Percentiles rank a stretch among this genome's conserved stretches.
Conservation (phyloP, 371 early-diverging fungal genomes). For the Gilbertella persicaria region DNA sequence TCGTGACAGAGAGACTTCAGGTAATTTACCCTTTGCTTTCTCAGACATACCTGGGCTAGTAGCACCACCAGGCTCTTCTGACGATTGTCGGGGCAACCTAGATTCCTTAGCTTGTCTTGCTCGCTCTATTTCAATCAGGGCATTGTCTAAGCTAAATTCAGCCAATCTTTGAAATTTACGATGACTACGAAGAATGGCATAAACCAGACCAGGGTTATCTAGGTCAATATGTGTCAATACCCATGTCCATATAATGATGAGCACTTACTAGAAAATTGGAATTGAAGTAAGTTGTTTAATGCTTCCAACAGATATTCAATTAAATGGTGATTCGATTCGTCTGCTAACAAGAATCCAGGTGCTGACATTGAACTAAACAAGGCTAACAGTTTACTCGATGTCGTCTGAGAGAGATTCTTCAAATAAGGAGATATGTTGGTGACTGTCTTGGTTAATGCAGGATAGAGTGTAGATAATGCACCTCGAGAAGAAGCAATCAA, state of each 20-base stretch:
- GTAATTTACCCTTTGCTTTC: conserved; percentile 44
- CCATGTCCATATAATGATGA: neutral
- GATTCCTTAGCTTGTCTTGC: conserved; percentile 49
- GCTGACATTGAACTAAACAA: conserved; percentile 76
- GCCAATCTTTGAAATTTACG: conserved; percentile 67
- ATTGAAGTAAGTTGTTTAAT: conserved; percentile 81
- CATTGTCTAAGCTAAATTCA: conserved; percentile 66
- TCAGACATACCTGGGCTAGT: conserved; percentile 28
- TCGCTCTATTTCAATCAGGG: conserved; percentile 60
- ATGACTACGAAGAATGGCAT: conserved; percentile 73
- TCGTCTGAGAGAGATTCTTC: conserved; percentile 71
- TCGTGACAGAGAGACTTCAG: conserved; percentile 24
- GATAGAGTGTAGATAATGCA: conserved; percentile 70
- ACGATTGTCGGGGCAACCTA: conserved; percentile 2
- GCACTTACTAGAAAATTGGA: conserved; percentile 65
- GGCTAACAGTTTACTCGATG: conserved; percentile 71
- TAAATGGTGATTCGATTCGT: conserved; percentile 74
- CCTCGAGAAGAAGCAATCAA: conserved; percentile 78
- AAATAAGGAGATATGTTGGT: conserved; percentile 83
- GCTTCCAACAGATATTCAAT: conserved; percentile 76
- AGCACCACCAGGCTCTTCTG: neutral
- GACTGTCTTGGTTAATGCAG: conserved; percentile 76
- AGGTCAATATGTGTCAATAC: neutral
- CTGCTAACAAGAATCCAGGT: conserved; percentile 78
- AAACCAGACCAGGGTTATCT: conserved; percentile 76